Evolutionary conservation across 176 grass and related monocot species (phyloP).

Genomic region (Eremochloa ophiuroides): DNA sequence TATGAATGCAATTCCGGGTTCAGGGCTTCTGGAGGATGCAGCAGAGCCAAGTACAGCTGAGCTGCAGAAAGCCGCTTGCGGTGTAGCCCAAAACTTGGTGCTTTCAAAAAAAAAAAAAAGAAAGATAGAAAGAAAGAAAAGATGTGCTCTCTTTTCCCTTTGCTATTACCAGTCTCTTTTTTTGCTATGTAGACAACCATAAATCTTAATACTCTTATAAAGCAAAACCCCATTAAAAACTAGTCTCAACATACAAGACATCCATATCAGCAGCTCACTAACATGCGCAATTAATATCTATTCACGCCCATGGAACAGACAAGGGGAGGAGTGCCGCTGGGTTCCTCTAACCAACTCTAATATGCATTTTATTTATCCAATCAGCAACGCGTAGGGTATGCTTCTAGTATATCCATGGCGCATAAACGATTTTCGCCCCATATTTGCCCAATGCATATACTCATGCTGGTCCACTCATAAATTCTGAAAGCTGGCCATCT

Average conservation of each 20-base stretch:
- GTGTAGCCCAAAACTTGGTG: background rate
- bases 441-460: slow-evolving; percentile 4
- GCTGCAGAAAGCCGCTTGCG: background rate
- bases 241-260: too few relatives aligned
- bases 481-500: background rate
- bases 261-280: too few relatives aligned
- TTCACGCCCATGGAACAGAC: too few relatives aligned
- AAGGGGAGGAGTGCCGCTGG: too few relatives aligned
- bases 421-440: background rate
- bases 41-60: background rate
- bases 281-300: too few relatives aligned
- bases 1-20: background rate
- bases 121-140: too few relatives aligned
- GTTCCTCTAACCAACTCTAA: too few relatives aligned
- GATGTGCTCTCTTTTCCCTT: background rate
- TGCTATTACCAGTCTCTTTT: background rate
- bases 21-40: background rate
- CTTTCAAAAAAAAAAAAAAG: background rate
- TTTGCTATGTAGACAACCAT: background rate
- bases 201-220: too few relatives aligned
- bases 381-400: too few relatives aligned
- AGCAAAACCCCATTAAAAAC: too few relatives aligned
- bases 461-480: background rate
- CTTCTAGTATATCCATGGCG: background rate
- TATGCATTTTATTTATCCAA: too few relatives aligned